Conservation (phyloP, 352 stramenopile species). For the Phytophthora macrochlamydospora region DNA sequence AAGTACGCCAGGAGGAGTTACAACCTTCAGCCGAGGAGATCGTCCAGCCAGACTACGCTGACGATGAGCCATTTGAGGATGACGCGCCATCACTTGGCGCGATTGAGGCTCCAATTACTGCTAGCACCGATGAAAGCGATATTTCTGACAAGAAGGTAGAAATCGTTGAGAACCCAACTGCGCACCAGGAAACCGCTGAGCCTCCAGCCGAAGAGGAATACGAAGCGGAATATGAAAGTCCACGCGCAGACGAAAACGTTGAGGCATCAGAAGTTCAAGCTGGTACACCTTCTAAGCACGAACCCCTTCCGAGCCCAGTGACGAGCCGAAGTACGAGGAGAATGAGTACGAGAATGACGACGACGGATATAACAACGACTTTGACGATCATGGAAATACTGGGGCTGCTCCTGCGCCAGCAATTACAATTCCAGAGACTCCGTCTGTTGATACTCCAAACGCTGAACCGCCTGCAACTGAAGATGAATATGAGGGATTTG, state of each 20-base stretch:
- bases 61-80: slow-evolving; percentile 7
- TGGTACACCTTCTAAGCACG: background rate
- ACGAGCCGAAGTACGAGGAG: slow-evolving; percentile 20
- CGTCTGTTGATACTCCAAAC: background rate
- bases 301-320: too few species aligned
- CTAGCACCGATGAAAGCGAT: background rate
- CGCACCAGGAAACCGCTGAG: background rate
- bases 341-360: slow-evolving; percentile 46
- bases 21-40: slow-evolving; percentile 3
- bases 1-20: slow-evolving; percentile 3
- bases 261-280: slow-evolving; percentile 6
- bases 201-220: background rate
- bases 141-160: background rate
- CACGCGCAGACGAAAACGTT: background rate
- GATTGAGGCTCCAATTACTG: background rate
- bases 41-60: slow-evolving; percentile 8
- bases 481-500: slow-evolving; percentile 60
- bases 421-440: background rate
- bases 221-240: background rate
- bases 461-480: slow-evolving; percentile 18
- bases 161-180: background rate
- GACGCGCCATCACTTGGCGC: slow-evolving; percentile 3
- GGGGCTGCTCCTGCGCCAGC: background rate
- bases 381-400: slow-evolving; percentile 38
- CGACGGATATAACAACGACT: slow-evolving; percentile 50